phyloP scores from a whole-genome alignment of 169 alveolate genomes.

The Condylostoma magnum region DNA sequence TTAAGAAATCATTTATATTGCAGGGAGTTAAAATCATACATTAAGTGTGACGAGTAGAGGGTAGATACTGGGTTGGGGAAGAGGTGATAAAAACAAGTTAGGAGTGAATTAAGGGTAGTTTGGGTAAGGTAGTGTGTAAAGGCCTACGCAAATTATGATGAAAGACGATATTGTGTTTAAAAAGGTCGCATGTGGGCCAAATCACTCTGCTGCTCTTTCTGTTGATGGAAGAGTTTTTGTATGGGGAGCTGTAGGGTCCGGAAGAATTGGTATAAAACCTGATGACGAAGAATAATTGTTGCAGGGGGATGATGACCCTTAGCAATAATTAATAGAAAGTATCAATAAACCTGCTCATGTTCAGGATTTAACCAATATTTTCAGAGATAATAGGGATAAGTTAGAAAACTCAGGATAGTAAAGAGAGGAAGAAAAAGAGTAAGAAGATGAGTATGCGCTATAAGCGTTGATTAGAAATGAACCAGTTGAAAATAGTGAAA shows the following conservation, averaged over 20 bases:
- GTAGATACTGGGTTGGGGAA: conserved; percentile 31
- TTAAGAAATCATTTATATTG: not conserved
- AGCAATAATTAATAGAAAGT: not conserved
- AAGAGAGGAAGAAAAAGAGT: not conserved
- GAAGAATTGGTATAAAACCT: conserved; percentile 17
- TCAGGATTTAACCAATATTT: too few species aligned
- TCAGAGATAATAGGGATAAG: not conserved
- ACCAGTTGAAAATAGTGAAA: not conserved
- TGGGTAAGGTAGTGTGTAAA: not conserved
- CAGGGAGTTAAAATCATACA: conserved; percentile 19
- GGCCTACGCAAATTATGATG: conserved; percentile 3
- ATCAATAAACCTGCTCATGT: too few species aligned
- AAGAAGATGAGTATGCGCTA: not conserved
- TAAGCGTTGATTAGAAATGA: conserved; percentile 14
- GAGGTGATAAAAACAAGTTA: not conserved
- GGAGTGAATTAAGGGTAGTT: not conserved
- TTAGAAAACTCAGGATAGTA: not conserved
- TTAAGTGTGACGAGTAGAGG: conserved; percentile 21
- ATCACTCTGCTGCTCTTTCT: conserved; percentile 17
- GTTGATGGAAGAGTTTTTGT: conserved; percentile 21
- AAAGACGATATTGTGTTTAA: not conserved
- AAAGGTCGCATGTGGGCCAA: conserved; percentile 19
- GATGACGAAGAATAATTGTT: not conserved
- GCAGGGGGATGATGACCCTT: not conserved
- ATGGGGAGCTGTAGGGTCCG: conserved; percentile 21